Conservation (phyloP, 1,139 yeast species). For the Debaryomyces coudertii region DNA sequence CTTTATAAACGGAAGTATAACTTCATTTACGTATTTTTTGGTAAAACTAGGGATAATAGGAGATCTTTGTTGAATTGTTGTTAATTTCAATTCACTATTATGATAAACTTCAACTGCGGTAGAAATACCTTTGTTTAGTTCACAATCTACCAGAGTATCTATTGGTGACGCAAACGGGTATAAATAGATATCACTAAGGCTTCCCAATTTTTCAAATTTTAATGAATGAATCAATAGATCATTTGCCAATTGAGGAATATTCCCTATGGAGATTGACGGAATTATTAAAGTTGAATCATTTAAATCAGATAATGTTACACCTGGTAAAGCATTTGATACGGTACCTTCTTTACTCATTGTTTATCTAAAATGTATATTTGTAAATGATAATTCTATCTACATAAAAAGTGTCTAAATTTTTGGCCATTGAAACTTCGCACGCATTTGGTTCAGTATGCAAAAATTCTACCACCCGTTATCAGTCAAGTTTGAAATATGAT, state of each 20-base stretch:
- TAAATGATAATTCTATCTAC: neutral
- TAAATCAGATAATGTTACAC: slow-evolving; percentile 5
- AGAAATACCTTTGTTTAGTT: slow-evolving; percentile 42
- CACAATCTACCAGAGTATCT: slow-evolving; percentile 38
- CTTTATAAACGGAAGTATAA: slow-evolving; percentile 53
- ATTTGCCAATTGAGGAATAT: slow-evolving; percentile 80
- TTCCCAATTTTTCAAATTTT: slow-evolving; percentile 52
- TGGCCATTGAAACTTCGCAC: slow-evolving; percentile 6
- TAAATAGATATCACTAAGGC: slow-evolving; percentile 60
- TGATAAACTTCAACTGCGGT: slow-evolving; percentile 66
- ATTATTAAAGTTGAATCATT: slow-evolving; percentile 47
- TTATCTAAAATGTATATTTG: neutral
- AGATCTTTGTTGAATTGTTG: slow-evolving; percentile 78
- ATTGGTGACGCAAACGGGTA: slow-evolving; percentile 87
- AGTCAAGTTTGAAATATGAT: slow-evolving; percentile 9
- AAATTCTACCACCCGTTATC: slow-evolving; percentile 13
- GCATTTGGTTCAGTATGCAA: slow-evolving; percentile 3
- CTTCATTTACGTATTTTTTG: slow-evolving; percentile 53
- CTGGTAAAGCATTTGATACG: slow-evolving; percentile 1
- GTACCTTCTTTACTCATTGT: slow-evolving; percentile 1
- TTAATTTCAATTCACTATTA: slow-evolving; percentile 40
- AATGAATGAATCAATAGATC: slow-evolving; percentile 74
- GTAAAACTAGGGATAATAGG: slow-evolving; percentile 76
- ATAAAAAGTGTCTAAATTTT: slow-evolving; percentile 1
- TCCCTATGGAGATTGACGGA: slow-evolving; percentile 86